A percentile compares a stretch with the other conserved stretches of the same genome.
Conservation (phyloP, 2,329 filamentous ascomycete species). For the Fusarium succisae region DNA sequence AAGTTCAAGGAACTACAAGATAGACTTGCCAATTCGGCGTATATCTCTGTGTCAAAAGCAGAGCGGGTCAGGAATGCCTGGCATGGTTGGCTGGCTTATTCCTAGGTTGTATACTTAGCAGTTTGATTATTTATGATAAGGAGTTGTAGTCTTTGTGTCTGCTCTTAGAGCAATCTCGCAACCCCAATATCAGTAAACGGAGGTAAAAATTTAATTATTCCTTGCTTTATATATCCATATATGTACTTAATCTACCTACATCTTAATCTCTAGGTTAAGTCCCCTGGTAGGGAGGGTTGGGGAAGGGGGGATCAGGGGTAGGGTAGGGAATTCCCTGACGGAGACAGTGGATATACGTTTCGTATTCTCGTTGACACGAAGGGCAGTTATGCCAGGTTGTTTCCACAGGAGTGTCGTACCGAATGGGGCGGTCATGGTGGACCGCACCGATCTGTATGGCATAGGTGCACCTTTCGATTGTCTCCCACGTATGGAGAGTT, state of each 20-base stretch:
- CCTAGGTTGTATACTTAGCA: background rate
- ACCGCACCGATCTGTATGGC: background rate
- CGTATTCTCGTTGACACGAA: background rate
- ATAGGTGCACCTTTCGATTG: background rate
- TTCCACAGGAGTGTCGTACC: background rate
- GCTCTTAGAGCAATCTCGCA: accelerated
- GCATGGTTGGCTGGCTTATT: conserved; percentile 30
- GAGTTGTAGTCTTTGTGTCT: accelerated
- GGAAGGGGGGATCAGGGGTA: background rate
- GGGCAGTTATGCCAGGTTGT: background rate
- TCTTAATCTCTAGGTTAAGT: background rate
- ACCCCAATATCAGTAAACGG: accelerated
- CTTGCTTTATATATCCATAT: accelerated
- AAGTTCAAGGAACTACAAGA: conserved; percentile 42
- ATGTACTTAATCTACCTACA: background rate
- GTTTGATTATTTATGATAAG: accelerated
- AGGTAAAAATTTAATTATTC: background rate
- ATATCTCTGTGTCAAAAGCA: conserved; percentile 2
- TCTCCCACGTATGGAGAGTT: background rate
- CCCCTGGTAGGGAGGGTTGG: background rate
- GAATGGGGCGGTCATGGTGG: background rate
- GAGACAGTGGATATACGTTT: background rate
- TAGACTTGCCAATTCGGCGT: conserved; percentile 8
- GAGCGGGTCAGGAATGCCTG: conserved; percentile 25
- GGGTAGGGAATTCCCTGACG: background rate